Conservation (phyloP, 169 alveolate genomes). For the Cryptosporidium viatorum region DNA sequence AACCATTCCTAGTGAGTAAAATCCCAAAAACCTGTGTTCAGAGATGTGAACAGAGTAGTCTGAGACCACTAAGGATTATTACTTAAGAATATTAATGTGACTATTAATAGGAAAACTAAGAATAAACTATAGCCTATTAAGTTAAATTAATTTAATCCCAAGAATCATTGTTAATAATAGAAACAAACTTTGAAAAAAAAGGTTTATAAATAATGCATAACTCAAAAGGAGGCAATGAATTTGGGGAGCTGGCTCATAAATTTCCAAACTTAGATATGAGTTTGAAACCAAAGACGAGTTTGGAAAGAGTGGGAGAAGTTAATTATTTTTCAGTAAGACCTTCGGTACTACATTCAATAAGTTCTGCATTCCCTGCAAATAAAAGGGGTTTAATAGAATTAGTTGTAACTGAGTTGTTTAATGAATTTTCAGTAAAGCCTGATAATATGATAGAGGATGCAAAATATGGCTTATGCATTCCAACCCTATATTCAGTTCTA, state of each 20-base stretch:
- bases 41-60: background rate
- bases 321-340: constrained; percentile 39
- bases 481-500: constrained; percentile 44
- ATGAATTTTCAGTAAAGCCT: constrained; percentile 61
- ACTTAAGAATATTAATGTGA: background rate
- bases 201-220: background rate
- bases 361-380: constrained; percentile 70
- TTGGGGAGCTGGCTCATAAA: background rate
- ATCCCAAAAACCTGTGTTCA: background rate
- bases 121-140: background rate
- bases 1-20: background rate
- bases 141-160: too few species aligned
- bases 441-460: constrained; percentile 58
- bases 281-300: background rate
- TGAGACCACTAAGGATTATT: background rate
- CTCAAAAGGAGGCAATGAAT: background rate
- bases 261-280: background rate
- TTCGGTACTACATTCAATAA: constrained; percentile 43
- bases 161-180: background rate
- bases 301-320: background rate
- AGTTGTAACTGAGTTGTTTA: constrained; percentile 36
- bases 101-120: background rate
- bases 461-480: constrained; percentile 55
- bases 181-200: background rate
- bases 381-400: constrained; percentile 43